Evolutionary conservation across 1,284 basidiomycete genomes (phyloP).

Genomic region (Singerocomus inundabilis): DNA sequence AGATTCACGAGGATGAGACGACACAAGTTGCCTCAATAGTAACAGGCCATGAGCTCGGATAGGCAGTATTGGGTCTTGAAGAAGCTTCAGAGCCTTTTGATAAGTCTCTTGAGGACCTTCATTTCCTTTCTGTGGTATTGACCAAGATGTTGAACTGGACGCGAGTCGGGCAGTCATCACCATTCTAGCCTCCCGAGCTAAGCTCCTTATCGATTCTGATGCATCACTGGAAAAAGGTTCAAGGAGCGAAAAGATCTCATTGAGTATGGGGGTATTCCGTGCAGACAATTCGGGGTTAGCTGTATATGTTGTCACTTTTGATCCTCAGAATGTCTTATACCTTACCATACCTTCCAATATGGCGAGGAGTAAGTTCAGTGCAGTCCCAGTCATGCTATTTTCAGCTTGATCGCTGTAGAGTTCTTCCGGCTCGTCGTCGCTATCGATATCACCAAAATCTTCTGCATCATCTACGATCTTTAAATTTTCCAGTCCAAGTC

Average conservation of each 20-base stretch:
- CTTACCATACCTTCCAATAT: slow-evolving; percentile 70
- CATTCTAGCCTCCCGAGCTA: slow-evolving; percentile 77
- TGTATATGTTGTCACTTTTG: slow-evolving; percentile 30
- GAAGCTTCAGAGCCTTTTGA: slow-evolving; percentile 81
- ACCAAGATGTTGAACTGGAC: slow-evolving; percentile 44
- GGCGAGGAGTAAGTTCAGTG: slow-evolving; percentile 75
- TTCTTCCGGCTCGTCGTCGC: slow-evolving; percentile 51
- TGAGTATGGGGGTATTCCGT: slow-evolving; percentile 58
- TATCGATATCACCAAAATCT: slow-evolving; percentile 45
- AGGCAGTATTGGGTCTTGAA: slow-evolving; percentile 93
- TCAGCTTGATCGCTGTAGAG: slow-evolving; percentile 32
- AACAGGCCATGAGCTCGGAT: slow-evolving; percentile 92
- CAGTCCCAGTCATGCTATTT: slow-evolving; percentile 72
- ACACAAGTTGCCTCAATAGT: slow-evolving; percentile 76
- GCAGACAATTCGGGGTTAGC: slow-evolving; percentile 72
- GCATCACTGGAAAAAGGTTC: slow-evolving; percentile 46
- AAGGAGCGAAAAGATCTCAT: slow-evolving; percentile 69
- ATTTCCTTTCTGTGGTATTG: slow-evolving; percentile 30
- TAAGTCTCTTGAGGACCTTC: slow-evolving; percentile 64
- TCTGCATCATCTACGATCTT: slow-evolving; percentile 43
- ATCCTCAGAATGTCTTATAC: neutral
- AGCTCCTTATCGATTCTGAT: slow-evolving; percentile 30
- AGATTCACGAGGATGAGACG: slow-evolving; percentile 30
- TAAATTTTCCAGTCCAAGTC: slow-evolving; percentile 41
- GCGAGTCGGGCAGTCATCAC: slow-evolving; percentile 71